A percentile compares a stretch with the other conserved stretches of the same genome.
Conservation (phyloP, 345 rosid species). For the Odontarrhena argentea region DNA sequence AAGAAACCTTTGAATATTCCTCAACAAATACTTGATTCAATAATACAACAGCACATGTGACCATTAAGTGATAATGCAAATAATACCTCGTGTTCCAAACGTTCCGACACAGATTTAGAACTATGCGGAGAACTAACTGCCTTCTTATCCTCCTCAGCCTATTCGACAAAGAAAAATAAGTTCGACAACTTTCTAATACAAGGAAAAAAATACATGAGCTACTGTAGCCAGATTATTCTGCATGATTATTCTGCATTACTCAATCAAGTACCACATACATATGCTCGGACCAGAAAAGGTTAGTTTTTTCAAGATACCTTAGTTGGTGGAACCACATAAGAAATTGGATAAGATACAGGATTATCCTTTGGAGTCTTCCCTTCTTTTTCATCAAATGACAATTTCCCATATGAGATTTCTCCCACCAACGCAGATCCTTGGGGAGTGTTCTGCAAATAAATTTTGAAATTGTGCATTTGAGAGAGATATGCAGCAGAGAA, state of each 20-base stretch:
- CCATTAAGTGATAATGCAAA: slow-evolving; percentile 6
- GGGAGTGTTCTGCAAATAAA: slow-evolving; percentile 64
- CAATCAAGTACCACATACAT: slow-evolving; percentile 25
- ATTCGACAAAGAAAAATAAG: slow-evolving; percentile 30
- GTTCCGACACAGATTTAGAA: slow-evolving; percentile 67
- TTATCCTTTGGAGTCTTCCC: slow-evolving; percentile 63
- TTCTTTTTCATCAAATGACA: slow-evolving; percentile 54
- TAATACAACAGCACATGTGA: neutral
- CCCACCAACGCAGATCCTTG: slow-evolving; percentile 88
- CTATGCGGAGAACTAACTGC: slow-evolving; percentile 56
- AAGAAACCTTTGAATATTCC: slow-evolving; percentile 11
- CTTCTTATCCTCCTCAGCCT: slow-evolving; percentile 80
- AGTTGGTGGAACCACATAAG: slow-evolving; percentile 81
- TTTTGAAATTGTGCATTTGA: slow-evolving; percentile 13
- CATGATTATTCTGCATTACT: slow-evolving; percentile 8
- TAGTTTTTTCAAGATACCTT: slow-evolving; percentile 55
- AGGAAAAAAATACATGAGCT: slow-evolving; percentile 11
- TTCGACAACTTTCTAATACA: neutral
- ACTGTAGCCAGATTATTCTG: slow-evolving; percentile 20
- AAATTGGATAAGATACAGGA: slow-evolving; percentile 66
- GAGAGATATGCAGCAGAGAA: slow-evolving; percentile 17
- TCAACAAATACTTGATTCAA: slow-evolving; percentile 11
- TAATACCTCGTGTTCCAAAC: slow-evolving; percentile 82
- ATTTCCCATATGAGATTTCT: slow-evolving; percentile 73
- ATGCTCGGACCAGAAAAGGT: slow-evolving; percentile 5